Percentiles rank a stretch among this genome's conserved stretches.
These are phyloP conservation scores for Trichoderma harzianum DNA, from an alignment of 2,329 filamentous ascomycete genomes.

Conservation along the genomic window DNA sequence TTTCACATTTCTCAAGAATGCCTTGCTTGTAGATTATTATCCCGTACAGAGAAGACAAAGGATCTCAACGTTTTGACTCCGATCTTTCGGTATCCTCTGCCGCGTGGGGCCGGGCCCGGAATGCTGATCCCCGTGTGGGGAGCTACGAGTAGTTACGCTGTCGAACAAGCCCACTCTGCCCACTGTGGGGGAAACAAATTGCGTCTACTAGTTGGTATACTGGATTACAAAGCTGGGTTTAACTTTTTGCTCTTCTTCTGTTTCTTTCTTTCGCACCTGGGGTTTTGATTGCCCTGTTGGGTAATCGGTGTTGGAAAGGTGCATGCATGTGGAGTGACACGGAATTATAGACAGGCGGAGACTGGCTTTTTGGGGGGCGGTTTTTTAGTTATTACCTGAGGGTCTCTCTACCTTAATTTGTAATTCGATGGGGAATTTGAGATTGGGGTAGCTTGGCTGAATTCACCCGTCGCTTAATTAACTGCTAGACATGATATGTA, in stretches of 20 bases:
- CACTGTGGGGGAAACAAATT: not conserved
- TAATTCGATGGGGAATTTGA: not conserved
- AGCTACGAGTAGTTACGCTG: not conserved
- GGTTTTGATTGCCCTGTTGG: not conserved
- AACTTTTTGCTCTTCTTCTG: not conserved
- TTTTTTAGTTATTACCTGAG: not conserved
- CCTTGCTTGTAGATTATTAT: not conserved
- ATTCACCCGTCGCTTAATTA: not conserved
- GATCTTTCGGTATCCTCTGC: not conserved
- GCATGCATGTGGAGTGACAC: not conserved
- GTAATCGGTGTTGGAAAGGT: not conserved
- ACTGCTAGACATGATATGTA: not conserved
- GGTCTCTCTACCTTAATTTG: not conserved
- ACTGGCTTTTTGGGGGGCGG: not conserved
- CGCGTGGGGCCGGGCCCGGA: constrained; percentile 3
- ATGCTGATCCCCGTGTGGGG: constrained; percentile 6
- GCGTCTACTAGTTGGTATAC: not conserved
- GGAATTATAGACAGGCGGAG: not conserved
- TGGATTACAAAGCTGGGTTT: not conserved
- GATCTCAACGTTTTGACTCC: not conserved
- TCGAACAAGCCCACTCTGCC: not conserved
- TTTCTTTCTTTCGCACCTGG: not conserved
- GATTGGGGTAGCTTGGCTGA: not conserved
- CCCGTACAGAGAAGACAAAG: not conserved
- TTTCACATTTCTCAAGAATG: not conserved